These are phyloP conservation scores for Cenchrus fungigraminus DNA, from an alignment of 176 grass and related monocot genomes.

Conservation along the genomic window DNA sequence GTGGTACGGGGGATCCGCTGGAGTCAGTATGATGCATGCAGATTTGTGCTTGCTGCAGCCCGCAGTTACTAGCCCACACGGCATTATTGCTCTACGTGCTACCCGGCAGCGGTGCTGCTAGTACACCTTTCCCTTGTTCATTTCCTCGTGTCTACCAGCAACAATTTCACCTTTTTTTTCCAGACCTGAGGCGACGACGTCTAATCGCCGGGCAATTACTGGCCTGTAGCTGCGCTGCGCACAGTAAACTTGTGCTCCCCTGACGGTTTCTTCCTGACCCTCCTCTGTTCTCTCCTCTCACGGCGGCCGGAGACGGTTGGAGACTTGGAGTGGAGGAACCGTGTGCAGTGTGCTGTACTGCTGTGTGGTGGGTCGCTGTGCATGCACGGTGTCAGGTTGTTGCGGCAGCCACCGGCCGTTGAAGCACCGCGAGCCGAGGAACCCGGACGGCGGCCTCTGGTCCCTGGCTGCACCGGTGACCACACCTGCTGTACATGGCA, in stretches of 20 bases:
- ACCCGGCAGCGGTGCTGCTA: not conserved
- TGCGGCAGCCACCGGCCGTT: conserved; percentile 10
- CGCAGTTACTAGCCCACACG: not conserved
- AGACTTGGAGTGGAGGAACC: too few species aligned
- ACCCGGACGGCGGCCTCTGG: not conserved
- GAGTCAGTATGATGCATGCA: not conserved
- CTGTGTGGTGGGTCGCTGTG: not conserved
- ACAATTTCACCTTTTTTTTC: not conserved
- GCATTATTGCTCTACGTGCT: not conserved
- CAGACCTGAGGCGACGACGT: not conserved
- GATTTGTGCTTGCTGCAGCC: not conserved
- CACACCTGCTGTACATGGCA: not conserved
- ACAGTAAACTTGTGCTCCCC: not conserved
- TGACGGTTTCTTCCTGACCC: not conserved
- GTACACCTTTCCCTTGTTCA: too few species aligned
- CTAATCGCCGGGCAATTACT: not conserved
- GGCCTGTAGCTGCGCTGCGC: not conserved
- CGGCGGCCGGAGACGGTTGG: not conserved
- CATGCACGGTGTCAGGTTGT: not conserved
- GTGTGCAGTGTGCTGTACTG: too few species aligned
- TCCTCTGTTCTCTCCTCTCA: not conserved
- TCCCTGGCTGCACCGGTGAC: not conserved
- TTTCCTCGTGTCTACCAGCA: not conserved
- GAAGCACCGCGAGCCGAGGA: not conserved
- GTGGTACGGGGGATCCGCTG: too few species aligned